These are phyloP conservation scores for Triticum aestivum DNA, from an alignment of 176 grass and related monocot species.

Conservation along the genomic window IWGSC_CS_RefSeq_v2.1 NC_057811.1:103463035-103463534, in stretches of 20 bases:
- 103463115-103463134: slow-evolving; percentile 6
- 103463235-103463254: slow-evolving; percentile 31
- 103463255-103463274: slow-evolving; percentile 9
- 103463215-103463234: slow-evolving; percentile 40
- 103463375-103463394: slow-evolving; percentile 35
- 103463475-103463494: slow-evolving; percentile 58
- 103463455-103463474: slow-evolving; percentile 32
- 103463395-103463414: slow-evolving; percentile 47
- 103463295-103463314: not conserved
- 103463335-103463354: not conserved
- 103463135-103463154: not conserved
- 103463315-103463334: slow-evolving; percentile 30
- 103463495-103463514: not conserved
- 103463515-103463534: not conserved
- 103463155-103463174: not conserved
- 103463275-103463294: slow-evolving; percentile 27
- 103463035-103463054: slow-evolving; percentile 3
- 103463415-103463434: not conserved
- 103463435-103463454: slow-evolving; percentile 26
- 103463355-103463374: slow-evolving; percentile 10
- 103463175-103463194: slow-evolving; percentile 26
- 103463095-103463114: slow-evolving; percentile 29
- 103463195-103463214: not conserved
- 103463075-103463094: slow-evolving; percentile 7
- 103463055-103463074: slow-evolving; percentile 34